Conservation (phyloP, 2,329 filamentous ascomycete species). For the Aureobasidium mangrovei region DNA sequence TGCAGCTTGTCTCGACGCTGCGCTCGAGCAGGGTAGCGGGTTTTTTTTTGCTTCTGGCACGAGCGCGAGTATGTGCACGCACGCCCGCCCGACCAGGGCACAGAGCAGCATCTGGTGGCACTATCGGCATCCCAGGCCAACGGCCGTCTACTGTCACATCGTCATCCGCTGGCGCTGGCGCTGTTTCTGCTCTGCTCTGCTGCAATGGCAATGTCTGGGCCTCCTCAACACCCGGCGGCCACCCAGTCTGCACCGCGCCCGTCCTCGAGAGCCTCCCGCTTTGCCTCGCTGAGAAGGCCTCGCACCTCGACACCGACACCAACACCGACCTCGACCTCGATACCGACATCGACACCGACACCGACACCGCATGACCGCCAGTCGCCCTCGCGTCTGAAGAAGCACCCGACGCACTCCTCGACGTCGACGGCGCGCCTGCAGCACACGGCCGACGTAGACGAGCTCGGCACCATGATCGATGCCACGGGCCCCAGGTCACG, state of each 20-base stretch:
- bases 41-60: background rate
- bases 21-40: background rate
- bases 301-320: background rate
- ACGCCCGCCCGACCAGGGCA: background rate
- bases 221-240: constrained; percentile 10
- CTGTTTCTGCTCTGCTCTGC: background rate
- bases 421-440: constrained; percentile 11
- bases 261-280: background rate
- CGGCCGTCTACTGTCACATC: background rate
- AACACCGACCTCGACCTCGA: too few species aligned
- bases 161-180: constrained; percentile 1
- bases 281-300: constrained; percentile 7
- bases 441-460: constrained; percentile 13
- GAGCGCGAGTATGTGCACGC: background rate
- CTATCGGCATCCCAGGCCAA: constrained; percentile 9
- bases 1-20: too few species aligned
- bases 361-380: background rate
- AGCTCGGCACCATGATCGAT: constrained; percentile 27
- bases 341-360: too few species aligned
- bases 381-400: constrained; percentile 6
- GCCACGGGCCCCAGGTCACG: constrained; percentile 39
- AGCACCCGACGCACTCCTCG: background rate
- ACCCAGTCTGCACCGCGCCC: background rate
- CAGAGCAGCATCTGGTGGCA: background rate
- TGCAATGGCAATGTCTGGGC: background rate